Evolutionary conservation across 345 rosid species (phyloP).

Genomic region (Populus tremula): DNA sequence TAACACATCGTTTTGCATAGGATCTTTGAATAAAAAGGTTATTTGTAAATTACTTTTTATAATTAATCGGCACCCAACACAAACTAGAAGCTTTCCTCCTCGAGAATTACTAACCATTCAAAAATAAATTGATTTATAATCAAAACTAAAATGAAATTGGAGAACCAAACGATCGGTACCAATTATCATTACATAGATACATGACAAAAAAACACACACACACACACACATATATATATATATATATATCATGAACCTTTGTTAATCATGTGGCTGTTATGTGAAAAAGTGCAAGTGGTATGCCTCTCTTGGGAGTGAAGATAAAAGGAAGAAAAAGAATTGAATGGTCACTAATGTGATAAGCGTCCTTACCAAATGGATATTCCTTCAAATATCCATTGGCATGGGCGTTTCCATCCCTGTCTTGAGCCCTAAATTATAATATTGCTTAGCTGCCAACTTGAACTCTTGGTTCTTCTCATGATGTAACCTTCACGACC

Average conservation of each 20-base stretch:
- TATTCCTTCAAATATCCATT: slow-evolving; percentile 28
- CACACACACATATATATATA: too few relatives aligned
- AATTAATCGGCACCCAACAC: too few relatives aligned
- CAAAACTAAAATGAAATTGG: too few relatives aligned
- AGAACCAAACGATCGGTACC: neutral
- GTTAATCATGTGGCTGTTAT: neutral
- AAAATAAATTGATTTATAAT: too few relatives aligned
- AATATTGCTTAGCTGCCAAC: slow-evolving; percentile 10
- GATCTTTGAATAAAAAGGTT: too few relatives aligned
- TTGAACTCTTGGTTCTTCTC: neutral
- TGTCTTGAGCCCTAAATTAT: neutral
- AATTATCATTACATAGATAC: too few relatives aligned
- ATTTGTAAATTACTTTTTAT: too few relatives aligned
- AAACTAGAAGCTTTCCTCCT: too few relatives aligned
- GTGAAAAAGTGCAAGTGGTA: slow-evolving; percentile 23
- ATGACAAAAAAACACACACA: too few relatives aligned
- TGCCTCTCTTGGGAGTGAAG: slow-evolving; percentile 4
- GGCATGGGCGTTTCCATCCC: neutral
- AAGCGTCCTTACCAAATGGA: slow-evolving; percentile 17
- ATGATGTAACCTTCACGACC: slow-evolving; percentile 30
- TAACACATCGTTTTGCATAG: too few relatives aligned
- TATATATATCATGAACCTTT: too few relatives aligned
- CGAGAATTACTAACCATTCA: too few relatives aligned
- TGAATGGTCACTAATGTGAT: slow-evolving; percentile 28
- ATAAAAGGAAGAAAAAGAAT: neutral